Evolutionary conservation across 305 asterid genomes (phyloP), one percentile per base, ranked within the genome.

Genomic region (Solanum aculeatissimum): DNA sequence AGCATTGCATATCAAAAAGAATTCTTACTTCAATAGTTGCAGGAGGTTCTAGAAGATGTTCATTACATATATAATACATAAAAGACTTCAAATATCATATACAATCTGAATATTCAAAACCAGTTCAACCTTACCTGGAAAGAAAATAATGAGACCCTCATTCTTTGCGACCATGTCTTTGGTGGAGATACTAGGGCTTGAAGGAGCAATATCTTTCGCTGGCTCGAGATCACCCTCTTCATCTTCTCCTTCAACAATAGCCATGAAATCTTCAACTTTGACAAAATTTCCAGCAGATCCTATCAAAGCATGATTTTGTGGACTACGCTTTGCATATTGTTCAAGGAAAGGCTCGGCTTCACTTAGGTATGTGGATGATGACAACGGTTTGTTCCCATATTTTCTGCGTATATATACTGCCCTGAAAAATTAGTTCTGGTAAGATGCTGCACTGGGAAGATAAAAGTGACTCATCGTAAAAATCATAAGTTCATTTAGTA

Each of bases 321-420:
- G 94, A 91, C 96, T 93, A 89, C 98, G 97, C 87, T 92, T 97
- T 80, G 98, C 98, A 88, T 92, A 97, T 88, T 91, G 93, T 88
- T 97, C 99, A 60, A 97, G 98, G 92, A 97, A 97, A 75, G 98
- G 99, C 89, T 97, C 99, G 63, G 96, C 98, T 89, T 97, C 99
- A 84, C 95, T 94, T 66, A 97, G 98, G 88, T 95, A 97, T 60
- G 91, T 91, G 86, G 99, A 92, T 19, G 99, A 92, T 29, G 98
- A 88, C 77, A 93, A 90, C 85, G 85, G 91, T 87, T 90, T 95
- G 89, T 89, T 87, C 85, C 98, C 98, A 88, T 83, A 92, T 90
- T 97, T 97, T 89, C 98, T 87, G 79, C 92, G 92, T 83, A 95
- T 91, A 84, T 86, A 88, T 84, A 93, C 95, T 77, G 98, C 98